A percentile compares a stretch with the other conserved stretches of the same genome.
phyloP scores from a whole-genome alignment of 306 rosid species.

The Fagus sylvatica region DNA sequence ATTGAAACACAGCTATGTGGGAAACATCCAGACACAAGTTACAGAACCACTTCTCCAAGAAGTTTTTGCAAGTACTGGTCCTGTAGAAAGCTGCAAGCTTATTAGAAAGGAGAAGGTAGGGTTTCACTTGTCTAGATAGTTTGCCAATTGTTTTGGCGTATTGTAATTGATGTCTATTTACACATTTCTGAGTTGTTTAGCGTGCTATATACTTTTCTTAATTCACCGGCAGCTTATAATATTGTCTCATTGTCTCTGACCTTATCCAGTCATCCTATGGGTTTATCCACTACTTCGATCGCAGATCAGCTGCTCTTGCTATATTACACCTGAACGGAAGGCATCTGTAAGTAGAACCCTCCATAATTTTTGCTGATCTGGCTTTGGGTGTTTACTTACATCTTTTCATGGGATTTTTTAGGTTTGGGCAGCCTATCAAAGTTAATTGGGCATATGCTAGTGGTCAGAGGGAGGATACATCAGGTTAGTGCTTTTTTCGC shows the following conservation, averaged over 20 bases:
- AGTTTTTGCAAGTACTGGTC: conserved; percentile 90
- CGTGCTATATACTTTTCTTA: not conserved
- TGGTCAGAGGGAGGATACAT: conserved; percentile 98
- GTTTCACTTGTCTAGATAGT: not conserved
- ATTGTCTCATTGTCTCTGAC: conserved; percentile 15
- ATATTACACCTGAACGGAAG: conserved; percentile 92
- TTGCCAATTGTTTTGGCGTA: not conserved
- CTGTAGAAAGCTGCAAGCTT: conserved; percentile 91
- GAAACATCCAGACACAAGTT: conserved; percentile 92
- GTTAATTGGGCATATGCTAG: conserved; percentile 99
- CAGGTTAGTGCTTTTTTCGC: conserved; percentile 53
- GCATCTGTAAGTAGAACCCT: conserved; percentile 69
- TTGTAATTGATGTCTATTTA: not conserved
- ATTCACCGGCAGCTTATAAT: not conserved
- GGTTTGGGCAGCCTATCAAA: conserved; percentile 99
- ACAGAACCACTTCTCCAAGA: conserved; percentile 99
- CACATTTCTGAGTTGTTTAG: not conserved
- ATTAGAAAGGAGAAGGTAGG: conserved; percentile 92
- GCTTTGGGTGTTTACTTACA: conserved; percentile 23
- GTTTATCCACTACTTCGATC: conserved; percentile 91
- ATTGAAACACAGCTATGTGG: conserved; percentile 84
- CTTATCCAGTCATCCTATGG: conserved; percentile 94
- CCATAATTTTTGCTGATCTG: not conserved
- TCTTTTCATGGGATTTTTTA: conserved; percentile 36
- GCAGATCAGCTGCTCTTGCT: conserved; percentile 94